These are phyloP conservation scores for Scalesia atractyloides DNA, from an alignment of 129 eudicot species.

Conservation along the genomic window DNA sequence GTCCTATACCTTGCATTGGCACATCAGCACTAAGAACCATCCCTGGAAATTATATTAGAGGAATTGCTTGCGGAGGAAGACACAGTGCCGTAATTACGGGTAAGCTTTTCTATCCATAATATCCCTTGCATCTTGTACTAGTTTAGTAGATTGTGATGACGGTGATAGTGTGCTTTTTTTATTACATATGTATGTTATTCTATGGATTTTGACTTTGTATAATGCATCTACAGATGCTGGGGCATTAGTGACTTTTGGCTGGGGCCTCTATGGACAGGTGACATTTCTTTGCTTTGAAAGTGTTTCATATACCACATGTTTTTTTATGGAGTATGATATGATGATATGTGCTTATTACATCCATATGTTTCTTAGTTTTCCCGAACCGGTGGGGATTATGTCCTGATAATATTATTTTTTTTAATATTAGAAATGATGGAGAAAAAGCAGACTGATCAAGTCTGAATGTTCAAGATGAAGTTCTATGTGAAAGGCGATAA, in stretches of 20 bases:
- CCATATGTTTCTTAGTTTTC: conserved; percentile 1
- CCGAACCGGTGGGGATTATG: neutral
- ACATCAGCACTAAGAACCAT: conserved; percentile 50
- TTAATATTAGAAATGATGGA: conserved; percentile 43
- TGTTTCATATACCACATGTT: neutral
- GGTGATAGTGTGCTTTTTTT: neutral
- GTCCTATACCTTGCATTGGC: conserved; percentile 85
- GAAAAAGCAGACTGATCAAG: conserved; percentile 42
- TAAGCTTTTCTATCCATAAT: conserved; percentile 8
- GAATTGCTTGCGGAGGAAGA: conserved; percentile 96
- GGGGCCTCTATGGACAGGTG: conserved; percentile 99
- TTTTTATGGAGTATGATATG: neutral
- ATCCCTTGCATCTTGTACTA: neutral
- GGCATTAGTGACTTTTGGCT: conserved; percentile 89
- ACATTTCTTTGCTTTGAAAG: neutral
- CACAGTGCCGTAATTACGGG: conserved; percentile 96
- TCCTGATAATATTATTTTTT: too few relatives aligned
- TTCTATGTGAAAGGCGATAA: conserved; percentile 41
- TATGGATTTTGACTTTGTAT: neutral
- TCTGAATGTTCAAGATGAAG: conserved; percentile 50
- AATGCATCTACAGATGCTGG: conserved; percentile 73
- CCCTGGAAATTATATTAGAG: conserved; percentile 79
- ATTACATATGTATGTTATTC: neutral
- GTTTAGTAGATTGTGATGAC: neutral
- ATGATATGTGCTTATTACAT: neutral